phyloP scores from a whole-genome alignment of 2,329 filamentous ascomycete species.

The Parastagonospora nodorum region DNA sequence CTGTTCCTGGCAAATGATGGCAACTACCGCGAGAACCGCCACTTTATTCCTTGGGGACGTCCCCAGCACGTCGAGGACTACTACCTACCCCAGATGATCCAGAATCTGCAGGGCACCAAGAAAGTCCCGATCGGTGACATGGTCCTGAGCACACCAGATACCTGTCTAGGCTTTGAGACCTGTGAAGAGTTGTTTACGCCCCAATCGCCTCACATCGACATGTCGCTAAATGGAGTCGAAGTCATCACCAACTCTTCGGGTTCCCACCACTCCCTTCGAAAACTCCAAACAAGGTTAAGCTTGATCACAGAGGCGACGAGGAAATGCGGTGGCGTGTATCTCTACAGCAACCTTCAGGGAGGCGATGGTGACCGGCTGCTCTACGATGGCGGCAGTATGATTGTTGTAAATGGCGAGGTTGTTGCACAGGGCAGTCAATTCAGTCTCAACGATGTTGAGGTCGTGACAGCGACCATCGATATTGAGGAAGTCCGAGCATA shows the following conservation, averaged over 20 bases:
- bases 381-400: constrained; percentile 30
- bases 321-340: constrained; percentile 64
- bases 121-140: constrained; percentile 69
- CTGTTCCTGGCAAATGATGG: constrained; percentile 72
- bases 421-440: constrained; percentile 70
- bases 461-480: constrained; percentile 62
- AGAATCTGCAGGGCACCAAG: constrained; percentile 57
- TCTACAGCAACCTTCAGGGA: constrained; percentile 51
- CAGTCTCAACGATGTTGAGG: constrained; percentile 60
- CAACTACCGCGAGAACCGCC: constrained; percentile 43
- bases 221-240: constrained; percentile 69
- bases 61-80: constrained; percentile 67
- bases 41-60: constrained; percentile 42
- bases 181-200: constrained; percentile 57
- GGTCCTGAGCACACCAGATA: constrained; percentile 63
- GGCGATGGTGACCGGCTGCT: constrained; percentile 39
- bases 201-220: constrained; percentile 59
- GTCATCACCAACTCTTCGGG: constrained; percentile 61
- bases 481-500: constrained; percentile 71
- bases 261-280: constrained; percentile 53
- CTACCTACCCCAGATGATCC: constrained; percentile 50
- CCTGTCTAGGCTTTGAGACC: constrained; percentile 69
- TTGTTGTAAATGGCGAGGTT: constrained; percentile 65
- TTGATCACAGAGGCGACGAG: constrained; percentile 70
- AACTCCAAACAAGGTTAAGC: constrained; percentile 66